These are phyloP conservation scores for Flagelloscypha sp. DNA, from an alignment of 768 basidiomycete species.

Conservation along the genomic window DNA sequence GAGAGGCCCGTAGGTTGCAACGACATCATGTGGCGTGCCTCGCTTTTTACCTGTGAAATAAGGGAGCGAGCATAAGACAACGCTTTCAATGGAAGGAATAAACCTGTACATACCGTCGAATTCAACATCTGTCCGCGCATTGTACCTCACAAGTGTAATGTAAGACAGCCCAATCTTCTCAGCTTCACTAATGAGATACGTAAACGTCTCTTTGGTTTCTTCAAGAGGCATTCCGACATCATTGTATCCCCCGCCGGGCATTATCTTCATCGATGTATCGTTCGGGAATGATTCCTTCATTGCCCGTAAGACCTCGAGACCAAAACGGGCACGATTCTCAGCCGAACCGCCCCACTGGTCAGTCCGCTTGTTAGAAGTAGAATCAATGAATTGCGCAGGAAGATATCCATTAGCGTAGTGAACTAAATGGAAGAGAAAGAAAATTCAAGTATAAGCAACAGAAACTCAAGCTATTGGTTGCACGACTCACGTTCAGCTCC, in stretches of 20 bases:
- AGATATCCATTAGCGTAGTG: conserved; percentile 38
- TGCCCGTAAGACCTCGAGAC: conserved; percentile 40
- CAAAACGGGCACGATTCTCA: conserved; percentile 50
- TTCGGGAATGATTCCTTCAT: background rate
- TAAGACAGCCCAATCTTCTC: conserved; percentile 20
- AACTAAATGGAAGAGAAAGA: conserved; percentile 18
- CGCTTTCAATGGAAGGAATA: too few relatives aligned
- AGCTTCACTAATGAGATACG: conserved; percentile 18
- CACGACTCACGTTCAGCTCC: conserved; percentile 37
- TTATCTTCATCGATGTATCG: conserved; percentile 16
- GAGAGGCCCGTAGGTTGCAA: conserved; percentile 26
- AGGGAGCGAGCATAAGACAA: conserved; percentile 2
- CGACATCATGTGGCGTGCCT: conserved; percentile 30
- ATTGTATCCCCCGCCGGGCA: conserved; percentile 26
- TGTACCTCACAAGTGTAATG: conserved; percentile 24
- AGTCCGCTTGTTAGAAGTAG: conserved; percentile 38
- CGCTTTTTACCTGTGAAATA: conserved; percentile 24
- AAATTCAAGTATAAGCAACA: background rate
- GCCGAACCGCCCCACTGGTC: conserved; percentile 54
- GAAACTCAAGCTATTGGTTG: background rate
- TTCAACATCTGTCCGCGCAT: conserved; percentile 14
- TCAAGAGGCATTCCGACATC: conserved; percentile 23
- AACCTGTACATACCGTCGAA: conserved; percentile 26
- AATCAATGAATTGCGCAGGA: conserved; percentile 43
- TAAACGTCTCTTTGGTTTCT: conserved; percentile 20